Percentiles rank a stretch among this genome's conserved stretches.
Evolutionary conservation across 2,329 filamentous ascomycete species (phyloP).

Genomic region (Colletotrichum zoysiae): DNA sequence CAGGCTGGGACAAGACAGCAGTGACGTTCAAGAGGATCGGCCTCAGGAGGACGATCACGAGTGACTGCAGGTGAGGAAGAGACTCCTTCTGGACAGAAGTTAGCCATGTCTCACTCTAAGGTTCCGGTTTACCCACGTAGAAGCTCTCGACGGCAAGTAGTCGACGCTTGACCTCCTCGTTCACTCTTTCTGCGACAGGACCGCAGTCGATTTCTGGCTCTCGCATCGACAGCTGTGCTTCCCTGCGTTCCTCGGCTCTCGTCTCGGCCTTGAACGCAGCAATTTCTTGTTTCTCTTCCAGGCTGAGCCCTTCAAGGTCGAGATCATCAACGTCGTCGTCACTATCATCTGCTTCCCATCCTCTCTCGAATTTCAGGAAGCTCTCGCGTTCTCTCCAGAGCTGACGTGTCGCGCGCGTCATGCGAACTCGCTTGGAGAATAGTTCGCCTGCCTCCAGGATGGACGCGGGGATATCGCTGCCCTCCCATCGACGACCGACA

Average conservation of each 20-base stretch:
- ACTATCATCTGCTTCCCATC: constrained; percentile 75
- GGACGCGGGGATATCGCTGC: constrained; percentile 92
- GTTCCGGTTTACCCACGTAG: constrained; percentile 75
- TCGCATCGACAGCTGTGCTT: constrained; percentile 41
- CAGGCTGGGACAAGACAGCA: constrained; percentile 77
- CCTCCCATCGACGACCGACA: constrained; percentile 89
- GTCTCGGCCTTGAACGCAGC: constrained; percentile 57
- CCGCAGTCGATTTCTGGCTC: constrained; percentile 61
- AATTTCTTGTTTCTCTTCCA: constrained; percentile 58
- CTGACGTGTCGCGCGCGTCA: constrained; percentile 91
- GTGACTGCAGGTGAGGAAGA: constrained; percentile 88
- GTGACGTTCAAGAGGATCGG: constrained; percentile 90
- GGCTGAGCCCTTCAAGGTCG: constrained; percentile 58
- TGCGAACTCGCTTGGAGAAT: constrained; percentile 89
- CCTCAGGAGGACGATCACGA: constrained; percentile 93
- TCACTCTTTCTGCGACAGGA: constrained; percentile 60
- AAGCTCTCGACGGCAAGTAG: constrained; percentile 83
- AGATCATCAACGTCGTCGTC: constrained; percentile 62
- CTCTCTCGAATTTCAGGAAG: constrained; percentile 92
- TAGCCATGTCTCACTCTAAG: constrained; percentile 41
- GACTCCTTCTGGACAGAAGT: constrained; percentile 69
- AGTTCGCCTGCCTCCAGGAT: constrained; percentile 95
- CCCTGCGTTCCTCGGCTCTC: constrained; percentile 47
- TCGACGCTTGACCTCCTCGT: constrained; percentile 71
- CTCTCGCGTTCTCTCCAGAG: constrained; percentile 94